phyloP scores from a whole-genome alignment of 495 filamentous ascomycete species.

The Hypoxylon perforatum region DNA sequence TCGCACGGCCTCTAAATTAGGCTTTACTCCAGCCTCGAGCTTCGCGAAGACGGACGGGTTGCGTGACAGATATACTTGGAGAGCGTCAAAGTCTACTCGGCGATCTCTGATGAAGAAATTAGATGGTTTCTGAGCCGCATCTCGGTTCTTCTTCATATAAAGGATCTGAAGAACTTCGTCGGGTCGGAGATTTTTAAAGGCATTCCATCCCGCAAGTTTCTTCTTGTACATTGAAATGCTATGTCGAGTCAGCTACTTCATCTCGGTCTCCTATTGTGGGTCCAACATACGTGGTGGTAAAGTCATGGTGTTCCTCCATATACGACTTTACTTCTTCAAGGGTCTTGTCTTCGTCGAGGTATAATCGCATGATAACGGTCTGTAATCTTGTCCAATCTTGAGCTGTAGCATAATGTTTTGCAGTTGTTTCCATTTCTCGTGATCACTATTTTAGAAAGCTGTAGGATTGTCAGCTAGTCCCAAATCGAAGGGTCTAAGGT shows the following conservation, averaged over 20 bases:
- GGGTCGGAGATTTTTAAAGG: slow-evolving; percentile 46
- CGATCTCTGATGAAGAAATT: slow-evolving; percentile 45
- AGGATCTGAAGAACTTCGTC: slow-evolving; percentile 49
- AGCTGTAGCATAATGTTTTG: slow-evolving; percentile 38
- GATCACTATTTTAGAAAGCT: slow-evolving; percentile 18
- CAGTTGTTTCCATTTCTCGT: slow-evolving; percentile 33
- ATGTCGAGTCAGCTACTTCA: slow-evolving; percentile 24
- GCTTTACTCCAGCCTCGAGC: slow-evolving; percentile 40
- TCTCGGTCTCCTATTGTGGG: neutral
- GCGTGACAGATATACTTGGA: slow-evolving; percentile 47
- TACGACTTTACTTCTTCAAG: slow-evolving; percentile 45
- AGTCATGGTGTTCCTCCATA: slow-evolving; percentile 47
- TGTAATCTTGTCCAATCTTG: slow-evolving; percentile 45
- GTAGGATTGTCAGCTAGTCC: slow-evolving; percentile 12
- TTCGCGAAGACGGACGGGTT: slow-evolving; percentile 46
- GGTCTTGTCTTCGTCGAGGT: slow-evolving; percentile 47
- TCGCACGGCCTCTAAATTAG: slow-evolving; percentile 42
- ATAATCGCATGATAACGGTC: slow-evolving; percentile 40
- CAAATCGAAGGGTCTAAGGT: slow-evolving; percentile 12
- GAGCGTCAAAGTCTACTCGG: slow-evolving; percentile 41
- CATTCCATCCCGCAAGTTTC: slow-evolving; percentile 45
- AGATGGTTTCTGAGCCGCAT: slow-evolving; percentile 39
- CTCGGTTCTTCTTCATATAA: slow-evolving; percentile 41
- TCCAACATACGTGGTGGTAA: slow-evolving; percentile 45
- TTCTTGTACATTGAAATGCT: slow-evolving; percentile 50